Evolutionary conservation across 169 alveolate species (phyloP).

Genomic region (Eimeria necatrix): DNA sequence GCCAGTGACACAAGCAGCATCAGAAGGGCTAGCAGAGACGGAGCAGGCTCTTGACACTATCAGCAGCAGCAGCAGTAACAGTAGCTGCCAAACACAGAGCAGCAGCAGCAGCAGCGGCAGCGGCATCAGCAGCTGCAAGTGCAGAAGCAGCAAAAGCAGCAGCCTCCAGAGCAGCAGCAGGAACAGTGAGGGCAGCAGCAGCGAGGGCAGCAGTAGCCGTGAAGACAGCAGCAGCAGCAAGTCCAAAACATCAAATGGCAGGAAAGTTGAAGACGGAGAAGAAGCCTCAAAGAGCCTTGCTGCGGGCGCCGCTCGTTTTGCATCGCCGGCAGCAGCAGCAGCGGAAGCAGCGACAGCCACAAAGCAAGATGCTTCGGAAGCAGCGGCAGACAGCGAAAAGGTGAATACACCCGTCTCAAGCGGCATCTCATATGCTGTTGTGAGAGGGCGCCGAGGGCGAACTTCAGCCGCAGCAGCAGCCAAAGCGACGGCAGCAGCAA

Average conservation of each 20-base stretch:
- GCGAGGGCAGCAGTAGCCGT: neutral
- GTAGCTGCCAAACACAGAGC: neutral
- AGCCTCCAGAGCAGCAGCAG: neutral
- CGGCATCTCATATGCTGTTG: neutral
- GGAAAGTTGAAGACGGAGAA: neutral
- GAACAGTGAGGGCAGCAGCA: neutral
- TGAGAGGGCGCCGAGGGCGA: neutral
- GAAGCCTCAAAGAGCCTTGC: neutral
- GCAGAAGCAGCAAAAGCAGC: constrained; percentile 9
- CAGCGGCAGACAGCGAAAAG: constrained; percentile 1
- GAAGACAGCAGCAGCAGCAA: constrained; percentile 8
- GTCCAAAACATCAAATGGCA: neutral
- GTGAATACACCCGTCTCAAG: neutral
- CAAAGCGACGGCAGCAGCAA: neutral
- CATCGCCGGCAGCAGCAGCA: neutral
- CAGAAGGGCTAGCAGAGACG: too few species aligned
- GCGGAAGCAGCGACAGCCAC: neutral
- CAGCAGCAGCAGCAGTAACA: neutral
- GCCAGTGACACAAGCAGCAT: too few species aligned
- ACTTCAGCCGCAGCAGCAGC: neutral
- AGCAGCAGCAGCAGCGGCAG: constrained; percentile 8
- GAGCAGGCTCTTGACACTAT: too few species aligned
- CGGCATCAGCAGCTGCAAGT: neutral
- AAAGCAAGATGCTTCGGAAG: neutral
- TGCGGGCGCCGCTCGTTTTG: neutral